Percentiles rank a stretch among this genome's conserved stretches.
Evolutionary conservation across 768 basidiomycete genomes (phyloP).

Genomic region (Calocybe indica): DNA sequence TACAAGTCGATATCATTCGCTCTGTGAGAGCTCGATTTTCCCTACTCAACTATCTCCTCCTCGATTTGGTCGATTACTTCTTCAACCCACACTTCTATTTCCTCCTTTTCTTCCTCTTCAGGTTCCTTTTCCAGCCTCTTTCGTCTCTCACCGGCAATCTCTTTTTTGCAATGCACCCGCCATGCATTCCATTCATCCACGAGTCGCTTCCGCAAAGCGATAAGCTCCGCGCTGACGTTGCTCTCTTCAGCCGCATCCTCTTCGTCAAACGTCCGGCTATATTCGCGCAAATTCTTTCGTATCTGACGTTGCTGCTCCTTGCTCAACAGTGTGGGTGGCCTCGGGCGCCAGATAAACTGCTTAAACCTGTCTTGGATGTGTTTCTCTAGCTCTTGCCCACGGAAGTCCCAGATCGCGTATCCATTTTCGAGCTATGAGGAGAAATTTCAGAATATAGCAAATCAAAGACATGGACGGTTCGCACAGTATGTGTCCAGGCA

Average conservation of each 20-base stretch:
- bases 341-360: conserved; percentile 97
- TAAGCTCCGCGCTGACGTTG: conserved; percentile 88
- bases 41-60: conserved; percentile 61
- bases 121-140: conserved; percentile 27
- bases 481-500: conserved; percentile 89
- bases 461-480: conserved; percentile 16
- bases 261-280: conserved; percentile 89
- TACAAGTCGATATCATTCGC: conserved; percentile 6
- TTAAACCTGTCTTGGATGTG: conserved; percentile 93
- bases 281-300: conserved; percentile 86
- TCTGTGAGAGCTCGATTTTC: conserved; percentile 4
- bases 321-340: conserved; percentile 81
- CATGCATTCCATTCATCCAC: conserved; percentile 99
- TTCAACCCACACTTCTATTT: conserved; percentile 92
- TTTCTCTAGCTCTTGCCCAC: conserved; percentile 90
- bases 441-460: conserved; percentile 2
- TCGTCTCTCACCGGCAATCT: conserved; percentile 51
- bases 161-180: conserved; percentile 67
- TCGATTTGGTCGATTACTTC: conserved; percentile 91
- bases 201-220: conserved; percentile 83
- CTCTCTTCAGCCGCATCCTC: conserved; percentile 95
- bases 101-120: conserved; percentile 62
- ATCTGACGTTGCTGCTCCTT: conserved; percentile 86
- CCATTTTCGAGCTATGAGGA: conserved; percentile 84
- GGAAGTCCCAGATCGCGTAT: conserved; percentile 96